Conservation (phyloP, 2,329 filamentous ascomycete species). For the Podosphaera aphanis region DNA sequence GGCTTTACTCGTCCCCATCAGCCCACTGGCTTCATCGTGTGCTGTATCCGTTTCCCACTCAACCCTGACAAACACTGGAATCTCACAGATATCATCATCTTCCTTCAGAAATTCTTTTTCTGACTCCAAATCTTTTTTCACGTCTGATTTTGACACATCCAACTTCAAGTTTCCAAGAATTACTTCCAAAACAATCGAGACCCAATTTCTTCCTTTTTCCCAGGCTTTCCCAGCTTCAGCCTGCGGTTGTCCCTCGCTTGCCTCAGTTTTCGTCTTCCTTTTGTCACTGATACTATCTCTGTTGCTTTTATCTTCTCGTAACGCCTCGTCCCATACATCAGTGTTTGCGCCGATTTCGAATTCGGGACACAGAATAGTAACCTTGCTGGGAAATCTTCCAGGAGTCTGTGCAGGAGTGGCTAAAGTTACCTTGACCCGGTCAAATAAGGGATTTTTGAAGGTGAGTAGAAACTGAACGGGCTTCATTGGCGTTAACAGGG, state of each 20-base stretch:
- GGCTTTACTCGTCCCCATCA: conserved; percentile 18
- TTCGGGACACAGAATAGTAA: conserved; percentile 82
- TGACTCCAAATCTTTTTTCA: conserved; percentile 15
- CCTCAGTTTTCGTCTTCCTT: conserved; percentile 15
- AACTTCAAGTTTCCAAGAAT: conserved; percentile 28
- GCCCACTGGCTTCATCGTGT: conserved; percentile 27
- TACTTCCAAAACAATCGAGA: conserved; percentile 78
- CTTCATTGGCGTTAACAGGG: conserved; percentile 18
- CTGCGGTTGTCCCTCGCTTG: conserved; percentile 22
- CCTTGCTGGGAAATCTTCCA: conserved; percentile 50
- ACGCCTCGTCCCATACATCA: conserved; percentile 79
- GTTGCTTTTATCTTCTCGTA: conserved; percentile 20
- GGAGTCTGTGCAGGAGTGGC: conserved; percentile 64
- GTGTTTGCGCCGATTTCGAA: conserved; percentile 89
- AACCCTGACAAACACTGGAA: conserved; percentile 77
- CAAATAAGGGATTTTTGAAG: conserved; percentile 84
- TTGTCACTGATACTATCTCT: conserved; percentile 20
- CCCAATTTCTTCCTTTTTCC: conserved; percentile 85
- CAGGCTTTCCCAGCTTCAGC: conserved; percentile 88
- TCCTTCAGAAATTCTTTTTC: conserved; percentile 27
- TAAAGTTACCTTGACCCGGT: conserved; percentile 65
- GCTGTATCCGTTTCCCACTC: conserved; percentile 61
- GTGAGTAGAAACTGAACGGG: conserved; percentile 67
- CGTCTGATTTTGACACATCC: conserved; percentile 9
- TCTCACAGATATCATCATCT: conserved; percentile 49